phyloP scores from a whole-genome alignment of 306 rosid species.

The Rubus idaeus region DNA sequence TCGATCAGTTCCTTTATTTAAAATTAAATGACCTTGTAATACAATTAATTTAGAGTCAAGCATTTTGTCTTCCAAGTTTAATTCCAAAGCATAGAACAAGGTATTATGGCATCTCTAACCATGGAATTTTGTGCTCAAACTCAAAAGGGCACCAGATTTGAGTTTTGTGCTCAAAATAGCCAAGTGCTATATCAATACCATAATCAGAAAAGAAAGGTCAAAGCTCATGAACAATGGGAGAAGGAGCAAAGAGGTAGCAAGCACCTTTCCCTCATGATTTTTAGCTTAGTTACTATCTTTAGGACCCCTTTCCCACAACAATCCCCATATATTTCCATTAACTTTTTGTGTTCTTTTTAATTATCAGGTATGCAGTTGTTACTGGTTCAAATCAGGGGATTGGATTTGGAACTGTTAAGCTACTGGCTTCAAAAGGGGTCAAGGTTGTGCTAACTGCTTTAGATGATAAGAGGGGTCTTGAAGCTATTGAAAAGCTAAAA shows the following conservation, averaged over 20 bases:
- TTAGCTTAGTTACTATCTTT: too few species aligned
- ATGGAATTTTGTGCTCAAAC: too few species aligned
- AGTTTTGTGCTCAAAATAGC: too few species aligned
- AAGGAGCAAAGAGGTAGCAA: not conserved
- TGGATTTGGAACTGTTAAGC: conserved; percentile 28
- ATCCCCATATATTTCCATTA: not conserved
- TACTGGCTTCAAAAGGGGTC: conserved; percentile 36
- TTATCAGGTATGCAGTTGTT: conserved; percentile 29
- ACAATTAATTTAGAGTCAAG: too few species aligned
- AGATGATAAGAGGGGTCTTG: conserved; percentile 32
- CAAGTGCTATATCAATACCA: too few species aligned
- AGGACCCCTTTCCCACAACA: not conserved
- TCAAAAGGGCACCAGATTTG: too few species aligned
- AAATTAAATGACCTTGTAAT: too few species aligned
- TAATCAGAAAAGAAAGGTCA: not conserved
- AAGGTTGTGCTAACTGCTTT: conserved; percentile 37
- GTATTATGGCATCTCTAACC: too few species aligned
- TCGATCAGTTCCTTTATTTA: too few species aligned
- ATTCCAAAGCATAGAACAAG: too few species aligned
- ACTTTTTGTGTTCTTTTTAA: not conserved
- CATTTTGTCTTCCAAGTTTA: too few species aligned
- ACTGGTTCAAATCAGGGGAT: conserved; percentile 42
- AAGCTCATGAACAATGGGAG: not conserved
- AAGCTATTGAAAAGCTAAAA: conserved; percentile 31
- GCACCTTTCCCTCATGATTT: too few species aligned